Base-by-base conservation (phyloP, 805 yeast genomes). In the Groenewaldozyma tartarivorans region DNA sequence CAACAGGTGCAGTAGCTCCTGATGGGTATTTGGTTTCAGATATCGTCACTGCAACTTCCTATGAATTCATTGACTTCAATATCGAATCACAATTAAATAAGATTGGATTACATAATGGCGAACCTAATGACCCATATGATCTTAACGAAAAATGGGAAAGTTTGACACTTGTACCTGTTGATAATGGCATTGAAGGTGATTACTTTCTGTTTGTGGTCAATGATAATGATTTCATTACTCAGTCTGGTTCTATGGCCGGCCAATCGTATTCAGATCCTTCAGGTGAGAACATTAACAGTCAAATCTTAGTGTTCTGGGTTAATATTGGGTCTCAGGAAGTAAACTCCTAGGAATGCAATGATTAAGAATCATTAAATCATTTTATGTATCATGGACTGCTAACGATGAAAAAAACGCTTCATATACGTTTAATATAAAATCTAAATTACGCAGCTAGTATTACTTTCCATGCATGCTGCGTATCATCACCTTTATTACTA, bases 201-300 rank as follows among this genome's bases (percentile, higher is more conserved):
- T 45, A 39, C 38, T 42, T 45, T 40, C 29, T 45, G 24, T 36
- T 45, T 38, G 33, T 42, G 16, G 38, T 43, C 39, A 45, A 46
- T 29, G 48, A 45, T 37, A 45, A 45, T 30, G 48, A 45, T 29
- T 45, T 45, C 35, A 45, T 45, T 27, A 45, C 48, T 16, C 48
- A 45, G 36, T 31, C 42, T 26, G 48, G 48, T 19, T 21, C 15
- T 20, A 41, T 43, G 27, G 30, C 32, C 21, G 48, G 48, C 15
- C 24, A 26, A 17, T 24, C 43, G 11, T 45, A 42, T 30, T 18
- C 20, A 3, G 48, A 45, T 33, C 34, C 5, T 38, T 39, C 44
- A 20, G 48, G 48, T 3, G 22, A 29, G 20, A 45, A 45, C 31
- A 26, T 45, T 20, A 44, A 45, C 30, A 45, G 44, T 17, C 46